Conservation (phyloP, 371 early-diverging fungal species). For the Catenaria anguillulae region DNA sequence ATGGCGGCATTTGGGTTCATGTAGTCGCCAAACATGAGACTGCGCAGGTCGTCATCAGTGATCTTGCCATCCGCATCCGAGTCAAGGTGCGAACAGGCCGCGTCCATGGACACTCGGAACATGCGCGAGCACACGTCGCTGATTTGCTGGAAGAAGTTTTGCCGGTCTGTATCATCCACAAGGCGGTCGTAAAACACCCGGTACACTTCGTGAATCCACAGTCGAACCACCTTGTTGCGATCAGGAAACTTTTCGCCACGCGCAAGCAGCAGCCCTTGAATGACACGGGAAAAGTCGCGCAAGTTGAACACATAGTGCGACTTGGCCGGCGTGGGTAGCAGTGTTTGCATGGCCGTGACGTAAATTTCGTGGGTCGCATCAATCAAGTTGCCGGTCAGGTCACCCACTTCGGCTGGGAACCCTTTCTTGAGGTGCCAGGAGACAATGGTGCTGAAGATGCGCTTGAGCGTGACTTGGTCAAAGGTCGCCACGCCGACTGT, state of each 20-base stretch:
- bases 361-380: conserved; percentile 32
- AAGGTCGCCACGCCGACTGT: conserved; percentile 31
- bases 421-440: conserved; percentile 24
- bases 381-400: conserved; percentile 16
- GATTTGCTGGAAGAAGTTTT: conserved; percentile 28
- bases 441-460: conserved; percentile 29
- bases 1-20: conserved; percentile 24
- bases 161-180: conserved; percentile 21
- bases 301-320: conserved; percentile 46
- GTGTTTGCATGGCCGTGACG: conserved; percentile 31
- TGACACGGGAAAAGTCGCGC: conserved; percentile 38
- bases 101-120: conserved; percentile 26
- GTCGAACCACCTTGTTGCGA: conserved; percentile 25
- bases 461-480: conserved; percentile 28
- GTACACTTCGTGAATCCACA: conserved; percentile 39
- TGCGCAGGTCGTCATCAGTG: conserved; percentile 38
- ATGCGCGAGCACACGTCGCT: conserved; percentile 31
- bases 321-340: conserved; percentile 40
- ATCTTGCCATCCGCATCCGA: conserved; percentile 28
- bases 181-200: conserved; percentile 41
- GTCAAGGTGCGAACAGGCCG: conserved; percentile 29
- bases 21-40: conserved; percentile 39
- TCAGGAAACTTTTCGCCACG: conserved; percentile 26
- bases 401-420: conserved; percentile 13
- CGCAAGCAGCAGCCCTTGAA: conserved; percentile 32